A percentile compares a stretch with the other conserved stretches of the same genome.
These are phyloP conservation scores for Saccharomycopsis guyanensis DNA, from an alignment of 805 yeast species.

Conservation along the genomic window DNA sequence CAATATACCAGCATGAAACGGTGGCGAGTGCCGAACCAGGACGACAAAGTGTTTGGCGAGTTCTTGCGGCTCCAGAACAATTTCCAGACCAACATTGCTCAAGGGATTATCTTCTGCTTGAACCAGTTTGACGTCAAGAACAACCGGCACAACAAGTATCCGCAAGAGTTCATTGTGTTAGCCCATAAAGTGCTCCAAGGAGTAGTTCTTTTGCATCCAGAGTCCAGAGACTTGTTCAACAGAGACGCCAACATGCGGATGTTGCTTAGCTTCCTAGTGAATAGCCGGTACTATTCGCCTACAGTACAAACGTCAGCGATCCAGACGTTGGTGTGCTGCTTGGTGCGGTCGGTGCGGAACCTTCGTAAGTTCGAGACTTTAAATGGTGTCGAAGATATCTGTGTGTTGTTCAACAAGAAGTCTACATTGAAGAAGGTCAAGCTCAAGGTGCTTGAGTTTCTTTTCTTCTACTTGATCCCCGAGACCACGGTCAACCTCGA, in stretches of 20 bases:
- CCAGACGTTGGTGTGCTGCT: slow-evolving; percentile 47
- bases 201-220: slow-evolving; percentile 48
- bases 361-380: slow-evolving; percentile 51
- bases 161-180: slow-evolving; percentile 23
- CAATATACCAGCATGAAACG: slow-evolving; percentile 17
- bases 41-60: slow-evolving; percentile 29
- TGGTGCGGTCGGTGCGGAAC: slow-evolving; percentile 50
- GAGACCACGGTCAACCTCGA: slow-evolving; percentile 32
- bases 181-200: slow-evolving; percentile 46
- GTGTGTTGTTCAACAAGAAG: slow-evolving; percentile 35
- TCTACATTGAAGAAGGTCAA: slow-evolving; percentile 44
- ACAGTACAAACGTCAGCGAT: slow-evolving; percentile 35
- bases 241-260: slow-evolving; percentile 33
- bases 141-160: slow-evolving; percentile 15
- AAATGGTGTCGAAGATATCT: slow-evolving; percentile 47
- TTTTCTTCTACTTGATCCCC: slow-evolving; percentile 61
- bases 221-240: slow-evolving; percentile 42
- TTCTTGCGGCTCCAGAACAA: slow-evolving; percentile 44
- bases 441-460: slow-evolving; percentile 58
- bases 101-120: slow-evolving; percentile 28
- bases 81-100: slow-evolving; percentile 44
- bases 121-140: slow-evolving; percentile 22
- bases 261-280: slow-evolving; percentile 13
- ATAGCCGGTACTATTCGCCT: slow-evolving; percentile 18
- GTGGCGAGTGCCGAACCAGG: slow-evolving; percentile 27